Evolutionary conservation across 768 basidiomycete species (phyloP).

Genomic region (Podaxis sp.): DNA sequence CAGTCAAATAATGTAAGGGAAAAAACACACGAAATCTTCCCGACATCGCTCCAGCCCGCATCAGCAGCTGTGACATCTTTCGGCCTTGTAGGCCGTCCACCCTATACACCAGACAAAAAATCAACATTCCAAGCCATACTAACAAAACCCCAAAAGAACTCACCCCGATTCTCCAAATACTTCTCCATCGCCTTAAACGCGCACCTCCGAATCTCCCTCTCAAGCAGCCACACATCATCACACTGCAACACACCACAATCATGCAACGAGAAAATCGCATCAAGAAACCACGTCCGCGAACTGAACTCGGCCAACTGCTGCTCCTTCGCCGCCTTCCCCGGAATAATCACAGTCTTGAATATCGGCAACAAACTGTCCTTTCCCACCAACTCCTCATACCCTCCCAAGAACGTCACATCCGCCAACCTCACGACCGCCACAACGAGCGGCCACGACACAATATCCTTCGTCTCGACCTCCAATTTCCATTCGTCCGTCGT

Average conservation of each 20-base stretch:
- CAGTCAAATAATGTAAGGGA: background rate
- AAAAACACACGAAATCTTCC: background rate
- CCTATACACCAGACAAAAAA: slow-evolving; percentile 13
- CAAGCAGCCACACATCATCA: slow-evolving; percentile 46
- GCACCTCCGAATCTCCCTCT: slow-evolving; percentile 44
- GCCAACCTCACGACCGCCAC: slow-evolving; percentile 44
- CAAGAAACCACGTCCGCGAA: slow-evolving; percentile 47
- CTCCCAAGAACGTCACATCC: slow-evolving; percentile 39
- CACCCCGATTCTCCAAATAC: slow-evolving; percentile 45
- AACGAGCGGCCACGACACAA: slow-evolving; percentile 37
- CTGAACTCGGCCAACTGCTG: slow-evolving; percentile 34
- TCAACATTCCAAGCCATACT: background rate
- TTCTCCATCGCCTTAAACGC: slow-evolving; percentile 50
- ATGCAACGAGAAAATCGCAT: slow-evolving; percentile 43
- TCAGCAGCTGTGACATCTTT: slow-evolving; percentile 17
- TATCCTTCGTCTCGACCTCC: slow-evolving; percentile 33
- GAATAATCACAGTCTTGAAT: slow-evolving; percentile 43
- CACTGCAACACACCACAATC: slow-evolving; percentile 47
- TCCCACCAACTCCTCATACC: slow-evolving; percentile 41
- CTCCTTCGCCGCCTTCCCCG: slow-evolving; percentile 24
- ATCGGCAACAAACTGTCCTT: slow-evolving; percentile 39
- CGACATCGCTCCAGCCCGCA: background rate
- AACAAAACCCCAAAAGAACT: background rate
- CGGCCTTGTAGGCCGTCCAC: slow-evolving; percentile 22
- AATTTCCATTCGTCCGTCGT: slow-evolving; percentile 36